Evolutionary conservation across 345 rosid species (phyloP), one percentile per base, ranked within the genome.

Genomic region (Atalantia buxifolia): DNA sequence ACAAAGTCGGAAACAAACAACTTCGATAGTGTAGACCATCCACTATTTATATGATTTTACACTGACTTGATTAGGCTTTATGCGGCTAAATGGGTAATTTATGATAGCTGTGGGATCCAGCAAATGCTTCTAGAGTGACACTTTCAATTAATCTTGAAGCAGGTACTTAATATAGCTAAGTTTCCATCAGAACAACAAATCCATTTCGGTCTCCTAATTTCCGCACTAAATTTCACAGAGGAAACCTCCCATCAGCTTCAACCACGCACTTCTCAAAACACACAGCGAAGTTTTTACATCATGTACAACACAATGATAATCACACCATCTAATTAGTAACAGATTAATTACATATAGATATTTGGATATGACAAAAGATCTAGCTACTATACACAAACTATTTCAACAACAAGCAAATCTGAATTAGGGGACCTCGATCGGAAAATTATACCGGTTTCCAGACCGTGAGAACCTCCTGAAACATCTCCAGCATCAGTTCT

Each of bases 401-500:
- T 28, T 24, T 36, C 13, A 59, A 24, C 35, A 24, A 35, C 35
- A 45, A 28, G 56, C 59, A 45, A 6, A 36, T 36, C 45, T 36
- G 9, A 22, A 22, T 9, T 18, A 36, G 25, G 19, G 48, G 48
- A 66, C 27, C 28, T 25, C 30, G 9, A 12, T 7, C 1, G 14
- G 62, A 64, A 75, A 65, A 40, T 81, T 77, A 94, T 14, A 88
- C 69, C 0, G 92, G 97, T 84, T 89, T 93, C 98, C 98, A 91
- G 22, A 85, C 92, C 0, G 92, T 80, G 48, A 95, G 92, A 70
- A 93, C 92, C 82, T 93, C 98, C 75, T 93, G 96, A 72, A 95
- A 95, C 94, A 95, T 92, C 80, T 95, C 98, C 69, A 90, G 82
- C 92, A 89, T 89, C 85, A 95, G 81, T 31, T 92, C 97, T 55